Evolutionary conservation across 495 filamentous ascomycete species (phyloP).

Genomic region (Podospora pseudopauciseta): DNA sequence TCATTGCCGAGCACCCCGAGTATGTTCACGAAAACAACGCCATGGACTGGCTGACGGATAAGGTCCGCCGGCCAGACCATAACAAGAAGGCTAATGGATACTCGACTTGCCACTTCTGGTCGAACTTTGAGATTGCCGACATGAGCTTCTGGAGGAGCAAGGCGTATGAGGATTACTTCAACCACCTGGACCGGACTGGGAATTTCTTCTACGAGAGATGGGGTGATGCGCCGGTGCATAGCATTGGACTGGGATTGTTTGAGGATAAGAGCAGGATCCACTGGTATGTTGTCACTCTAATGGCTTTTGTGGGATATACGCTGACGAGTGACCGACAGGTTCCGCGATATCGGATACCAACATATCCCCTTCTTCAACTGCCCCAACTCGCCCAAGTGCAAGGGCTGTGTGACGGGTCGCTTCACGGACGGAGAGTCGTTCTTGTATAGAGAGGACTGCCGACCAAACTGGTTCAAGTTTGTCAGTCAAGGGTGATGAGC

Average conservation of each 20-base stretch:
- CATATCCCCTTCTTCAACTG: conserved; percentile 99
- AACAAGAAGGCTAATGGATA: conserved; percentile 80
- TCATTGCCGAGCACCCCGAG: conserved; percentile 79
- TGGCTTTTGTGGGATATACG: not conserved
- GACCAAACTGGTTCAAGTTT: conserved; percentile 95
- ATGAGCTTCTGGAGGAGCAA: conserved; percentile 92
- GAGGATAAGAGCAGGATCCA: conserved; percentile 88
- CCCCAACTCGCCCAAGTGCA: conserved; percentile 92
- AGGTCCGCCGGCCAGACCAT: conserved; percentile 70
- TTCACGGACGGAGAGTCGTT: conserved; percentile 84
- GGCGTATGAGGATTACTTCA: conserved; percentile 91
- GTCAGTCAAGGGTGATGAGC: conserved; percentile 47
- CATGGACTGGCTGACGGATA: conserved; percentile 81
- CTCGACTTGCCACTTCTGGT: conserved; percentile 99
- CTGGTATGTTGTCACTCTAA: conserved; percentile 59
- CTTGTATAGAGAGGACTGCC: conserved; percentile 87
- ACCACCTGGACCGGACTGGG: conserved; percentile 88
- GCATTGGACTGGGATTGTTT: conserved; percentile 89
- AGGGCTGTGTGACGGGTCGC: conserved; percentile 76
- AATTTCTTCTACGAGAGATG: conserved; percentile 99
- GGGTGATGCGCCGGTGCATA: conserved; percentile 98
- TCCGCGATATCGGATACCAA: conserved; percentile 98
- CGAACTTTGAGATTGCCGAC: conserved; percentile 97
- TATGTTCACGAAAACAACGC: conserved; percentile 81
- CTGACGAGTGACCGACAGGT: conserved; percentile 55